Evolutionary conservation across 768 basidiomycete genomes (phyloP), one percentile per base, ranked within the genome.

Genomic region (Hypsizygus marmoreus): DNA sequence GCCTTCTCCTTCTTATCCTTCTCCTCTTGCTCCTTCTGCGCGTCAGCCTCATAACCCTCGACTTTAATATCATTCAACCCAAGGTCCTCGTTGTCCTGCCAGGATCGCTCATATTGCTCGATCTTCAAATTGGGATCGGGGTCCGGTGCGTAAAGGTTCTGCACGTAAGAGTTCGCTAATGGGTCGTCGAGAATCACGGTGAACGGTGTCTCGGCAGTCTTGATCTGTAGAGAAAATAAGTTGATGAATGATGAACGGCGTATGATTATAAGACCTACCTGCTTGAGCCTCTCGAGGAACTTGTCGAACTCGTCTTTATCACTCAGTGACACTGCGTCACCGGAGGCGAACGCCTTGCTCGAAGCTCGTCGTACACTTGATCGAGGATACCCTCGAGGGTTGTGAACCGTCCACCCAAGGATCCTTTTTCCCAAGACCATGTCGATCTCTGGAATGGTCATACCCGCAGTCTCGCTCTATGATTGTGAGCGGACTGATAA

Each of bases 61-160:
- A 92, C 86, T 56, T 84, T 83, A 63, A 93, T 93, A 57, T 92
- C 91, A 56, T 93, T 92, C 61, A 99, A 64, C 4, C 95, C 97
- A 11, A 98, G 73, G 39, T 93, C 91, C 62, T 98, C 97, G 57
- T 99, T 94, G 72, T 99, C 93, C 33, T 91, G 81, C 72, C 79
- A 89, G 3, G 82, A 82, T 38, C 97, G 75, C 30, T 94, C 89
- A 59, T 98, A 99, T 45, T 66, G 62, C 62, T 88, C 90, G 40
- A 89, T 77, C 23, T 65, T 74, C 89, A 99, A 91, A 59, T 94
- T 93, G 1, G 95, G 95, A 61, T 98, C 95, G 0, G 90, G 84
- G 61, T 99, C 95, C 4, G 97, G 97, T 0, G 97, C 95, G 62
- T 95, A 97, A n/a, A 95, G 58, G 63, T 93, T 97, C 64, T 99